Conservation (phyloP, 1,284 basidiomycete genomes). For the Abortiporus biennis region DNA sequence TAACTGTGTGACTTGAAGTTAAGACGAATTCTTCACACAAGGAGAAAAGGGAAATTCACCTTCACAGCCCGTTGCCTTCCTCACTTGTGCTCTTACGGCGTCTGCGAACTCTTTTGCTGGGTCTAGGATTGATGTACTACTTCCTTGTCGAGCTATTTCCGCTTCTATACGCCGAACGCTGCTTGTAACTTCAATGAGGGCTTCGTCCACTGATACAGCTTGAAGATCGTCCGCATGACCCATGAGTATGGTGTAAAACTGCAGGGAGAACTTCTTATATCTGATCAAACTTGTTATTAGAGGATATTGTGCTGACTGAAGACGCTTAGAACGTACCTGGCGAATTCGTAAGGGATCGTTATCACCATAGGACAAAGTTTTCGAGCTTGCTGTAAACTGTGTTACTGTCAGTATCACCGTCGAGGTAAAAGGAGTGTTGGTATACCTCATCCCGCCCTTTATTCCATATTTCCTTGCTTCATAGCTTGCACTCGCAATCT, state of each 20-base stretch:
- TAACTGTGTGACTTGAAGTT: constrained; percentile 43
- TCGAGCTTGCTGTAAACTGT: constrained; percentile 78
- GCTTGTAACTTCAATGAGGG: constrained; percentile 83
- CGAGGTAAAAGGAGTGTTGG: constrained; percentile 1
- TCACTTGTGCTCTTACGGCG: constrained; percentile 72
- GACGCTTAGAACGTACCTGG: constrained; percentile 42
- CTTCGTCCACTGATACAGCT: constrained; percentile 96
- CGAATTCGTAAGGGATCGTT: constrained; percentile 91
- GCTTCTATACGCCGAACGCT: constrained; percentile 45
- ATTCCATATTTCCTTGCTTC: constrained; percentile 87
- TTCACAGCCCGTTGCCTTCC: constrained; percentile 77
- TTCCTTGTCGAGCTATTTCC: not conserved
- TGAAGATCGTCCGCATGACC: constrained; percentile 86
- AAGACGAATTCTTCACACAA: not conserved
- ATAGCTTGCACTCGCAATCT: constrained; percentile 94
- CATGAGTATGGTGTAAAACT: constrained; percentile 93
- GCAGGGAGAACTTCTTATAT: constrained; percentile 76
- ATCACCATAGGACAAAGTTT: constrained; percentile 67
- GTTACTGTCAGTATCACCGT: not conserved
- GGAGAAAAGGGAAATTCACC: constrained; percentile 34
- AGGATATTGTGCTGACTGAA: not conserved
- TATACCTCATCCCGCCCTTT: constrained; percentile 89
- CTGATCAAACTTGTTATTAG: too few species aligned
- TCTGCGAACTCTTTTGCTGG: constrained; percentile 77
- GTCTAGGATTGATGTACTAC: constrained; percentile 30